Conservation (phyloP, 257 asterid species). For the Prunella vulgaris region DNA sequence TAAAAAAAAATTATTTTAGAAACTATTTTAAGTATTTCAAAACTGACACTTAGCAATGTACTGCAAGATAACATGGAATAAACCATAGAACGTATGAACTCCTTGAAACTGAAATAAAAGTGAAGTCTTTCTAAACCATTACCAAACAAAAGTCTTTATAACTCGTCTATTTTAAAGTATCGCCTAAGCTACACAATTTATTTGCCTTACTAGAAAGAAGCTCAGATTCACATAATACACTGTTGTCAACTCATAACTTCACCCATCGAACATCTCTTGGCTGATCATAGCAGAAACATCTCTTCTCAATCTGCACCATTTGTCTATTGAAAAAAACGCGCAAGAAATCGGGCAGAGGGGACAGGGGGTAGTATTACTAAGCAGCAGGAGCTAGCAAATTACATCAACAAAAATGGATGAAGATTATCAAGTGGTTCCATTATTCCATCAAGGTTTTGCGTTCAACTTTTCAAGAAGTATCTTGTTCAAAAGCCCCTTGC, state of each 20-base stretch:
- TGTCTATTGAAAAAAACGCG: neutral
- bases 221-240: too few relatives aligned
- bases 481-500: slow-evolving; percentile 84
- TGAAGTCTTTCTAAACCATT: neutral
- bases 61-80: too few relatives aligned
- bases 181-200: neutral
- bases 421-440: neutral
- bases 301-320: neutral
- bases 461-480: slow-evolving; percentile 68
- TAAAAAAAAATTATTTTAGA: too few relatives aligned
- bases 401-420: neutral
- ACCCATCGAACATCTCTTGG: too few relatives aligned
- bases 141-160: too few relatives aligned
- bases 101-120: neutral
- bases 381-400: slow-evolving; percentile 11
- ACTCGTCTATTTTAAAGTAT: neutral
- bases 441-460: slow-evolving; percentile 40
- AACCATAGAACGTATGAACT: too few relatives aligned
- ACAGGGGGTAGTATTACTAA: neutral
- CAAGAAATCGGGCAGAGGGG: neutral
- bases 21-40: too few relatives aligned
- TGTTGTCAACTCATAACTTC: too few relatives aligned
- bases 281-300: neutral
- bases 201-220: neutral
- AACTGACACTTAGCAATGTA: too few relatives aligned